phyloP scores from a whole-genome alignment of 1,139 yeast genomes.

The Taphrina confusa region DNA sequence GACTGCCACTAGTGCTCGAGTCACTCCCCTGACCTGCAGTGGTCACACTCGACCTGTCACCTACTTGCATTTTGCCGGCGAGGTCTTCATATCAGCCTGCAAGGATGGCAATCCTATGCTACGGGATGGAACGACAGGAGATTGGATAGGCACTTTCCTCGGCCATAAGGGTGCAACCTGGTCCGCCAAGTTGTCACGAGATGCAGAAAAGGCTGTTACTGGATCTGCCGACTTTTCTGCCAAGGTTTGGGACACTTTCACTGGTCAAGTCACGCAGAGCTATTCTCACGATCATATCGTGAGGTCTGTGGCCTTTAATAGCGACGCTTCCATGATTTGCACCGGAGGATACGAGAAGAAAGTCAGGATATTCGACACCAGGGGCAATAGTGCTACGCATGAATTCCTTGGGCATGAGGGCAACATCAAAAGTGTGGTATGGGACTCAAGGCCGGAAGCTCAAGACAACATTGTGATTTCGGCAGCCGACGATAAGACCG shows the following conservation, averaged over 20 bases:
- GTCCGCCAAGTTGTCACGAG: conserved; percentile 46
- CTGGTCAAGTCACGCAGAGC: conserved; percentile 43
- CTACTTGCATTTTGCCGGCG: conserved; percentile 45
- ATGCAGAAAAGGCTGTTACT: conserved; percentile 44
- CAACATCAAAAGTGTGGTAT: conserved; percentile 39
- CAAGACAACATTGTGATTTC: conserved; percentile 41
- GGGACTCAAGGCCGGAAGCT: conserved; percentile 35
- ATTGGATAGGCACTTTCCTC: conserved; percentile 49
- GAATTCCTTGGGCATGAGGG: conserved; percentile 39
- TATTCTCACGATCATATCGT: conserved; percentile 47
- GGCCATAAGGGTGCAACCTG: conserved; percentile 50
- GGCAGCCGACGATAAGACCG: conserved; percentile 43
- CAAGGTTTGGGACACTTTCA: conserved; percentile 46
- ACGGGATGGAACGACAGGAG: conserved; percentile 49
- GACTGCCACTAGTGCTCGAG: conserved; percentile 24
- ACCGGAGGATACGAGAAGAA: conserved; percentile 42
- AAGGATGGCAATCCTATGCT: conserved; percentile 50
- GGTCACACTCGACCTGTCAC: conserved; percentile 51
- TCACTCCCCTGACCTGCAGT: conserved; percentile 42
- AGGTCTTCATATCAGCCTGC: conserved; percentile 47
- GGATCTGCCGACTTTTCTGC: conserved; percentile 49
- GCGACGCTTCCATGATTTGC: conserved; percentile 35
- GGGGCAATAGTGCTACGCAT: conserved; percentile 29
- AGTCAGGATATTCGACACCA: conserved; percentile 40
- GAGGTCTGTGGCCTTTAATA: conserved; percentile 42